These are phyloP conservation scores for Tolypocladium tundrense DNA, from an alignment of 2,329 filamentous ascomycete species.

Conservation along the genomic window DNA sequence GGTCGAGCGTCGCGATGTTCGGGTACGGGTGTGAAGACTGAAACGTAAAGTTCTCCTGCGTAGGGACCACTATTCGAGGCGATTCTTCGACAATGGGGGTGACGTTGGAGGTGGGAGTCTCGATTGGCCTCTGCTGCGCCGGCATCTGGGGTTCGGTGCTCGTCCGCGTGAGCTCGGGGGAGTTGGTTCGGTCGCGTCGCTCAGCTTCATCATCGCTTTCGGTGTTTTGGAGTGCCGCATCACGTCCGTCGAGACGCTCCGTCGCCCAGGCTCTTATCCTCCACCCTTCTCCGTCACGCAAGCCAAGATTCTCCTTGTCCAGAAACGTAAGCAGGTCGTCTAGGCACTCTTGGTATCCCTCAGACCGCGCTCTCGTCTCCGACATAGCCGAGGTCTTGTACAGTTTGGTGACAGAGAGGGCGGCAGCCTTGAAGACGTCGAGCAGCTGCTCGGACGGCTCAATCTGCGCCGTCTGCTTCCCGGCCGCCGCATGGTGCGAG, in stretches of 20 bases:
- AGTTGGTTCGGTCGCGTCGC: slow-evolving; percentile 49
- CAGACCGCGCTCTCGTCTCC: slow-evolving; percentile 61
- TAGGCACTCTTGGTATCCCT: slow-evolving; percentile 89
- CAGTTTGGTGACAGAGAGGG: slow-evolving; percentile 87
- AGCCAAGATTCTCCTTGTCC: slow-evolving; percentile 69
- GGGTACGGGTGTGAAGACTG: slow-evolving; percentile 53
- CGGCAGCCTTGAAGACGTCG: slow-evolving; percentile 83
- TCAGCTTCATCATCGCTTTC: slow-evolving; percentile 63
- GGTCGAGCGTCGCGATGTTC: slow-evolving; percentile 49
- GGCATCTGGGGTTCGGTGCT: slow-evolving; percentile 27
- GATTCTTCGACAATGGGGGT: slow-evolving; percentile 16
- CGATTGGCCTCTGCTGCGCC: slow-evolving; percentile 12
- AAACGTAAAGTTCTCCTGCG: slow-evolving; percentile 58
- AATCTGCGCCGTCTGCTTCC: slow-evolving; percentile 19
- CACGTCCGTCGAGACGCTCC: slow-evolving; percentile 57
- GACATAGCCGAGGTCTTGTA: slow-evolving; percentile 84
- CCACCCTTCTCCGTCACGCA: slow-evolving; percentile 69
- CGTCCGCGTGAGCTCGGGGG: slow-evolving; percentile 45
- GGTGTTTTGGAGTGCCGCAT: slow-evolving; percentile 39
- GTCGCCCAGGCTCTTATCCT: slow-evolving; percentile 54
- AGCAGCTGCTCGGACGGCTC: slow-evolving; percentile 57
- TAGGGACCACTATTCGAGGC: slow-evolving; percentile 37
- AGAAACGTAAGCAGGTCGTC: slow-evolving; percentile 82
- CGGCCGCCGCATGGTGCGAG: slow-evolving; percentile 9
- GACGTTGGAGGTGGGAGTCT: slow-evolving; percentile 16